A percentile compares a stretch with the other conserved stretches of the same genome.
These are phyloP conservation scores for Malassezia dermatis DNA, from an alignment of 1,284 basidiomycete genomes.

Conservation along the genomic window DNA sequence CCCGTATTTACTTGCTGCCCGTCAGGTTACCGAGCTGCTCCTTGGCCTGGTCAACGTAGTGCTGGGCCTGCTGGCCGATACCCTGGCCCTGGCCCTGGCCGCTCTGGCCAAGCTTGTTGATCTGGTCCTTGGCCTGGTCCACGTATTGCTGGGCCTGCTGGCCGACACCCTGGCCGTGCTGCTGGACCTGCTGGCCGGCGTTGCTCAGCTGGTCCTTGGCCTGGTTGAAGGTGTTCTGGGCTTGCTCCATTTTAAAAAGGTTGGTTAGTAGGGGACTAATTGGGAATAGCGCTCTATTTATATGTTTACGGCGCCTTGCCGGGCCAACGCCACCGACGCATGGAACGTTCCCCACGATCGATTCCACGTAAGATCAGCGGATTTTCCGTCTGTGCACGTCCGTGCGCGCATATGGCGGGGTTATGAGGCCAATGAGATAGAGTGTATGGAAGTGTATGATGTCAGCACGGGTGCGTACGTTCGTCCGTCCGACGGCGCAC, in stretches of 20 bases:
- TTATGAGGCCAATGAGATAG: not conserved
- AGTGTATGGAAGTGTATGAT: not conserved
- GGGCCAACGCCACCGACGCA: not conserved
- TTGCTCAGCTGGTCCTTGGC: not conserved
- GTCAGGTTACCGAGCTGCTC: conserved; percentile 1
- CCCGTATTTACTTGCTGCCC: conserved; percentile 4
- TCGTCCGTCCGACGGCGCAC: not conserved
- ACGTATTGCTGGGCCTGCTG: conserved; percentile 4
- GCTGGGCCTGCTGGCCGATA: conserved; percentile 4
- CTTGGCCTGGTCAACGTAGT: conserved; percentile 15
- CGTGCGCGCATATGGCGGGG: not conserved
- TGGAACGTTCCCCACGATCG: not conserved
- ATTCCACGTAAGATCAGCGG: not conserved
- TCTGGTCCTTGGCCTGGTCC: conserved; percentile 10
- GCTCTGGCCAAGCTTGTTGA: not conserved
- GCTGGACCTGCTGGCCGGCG: conserved; percentile 5
- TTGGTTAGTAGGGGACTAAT: not conserved
- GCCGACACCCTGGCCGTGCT: not conserved
- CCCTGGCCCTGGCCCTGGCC: conserved; percentile 3
- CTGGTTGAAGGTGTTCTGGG: conserved; percentile 4
- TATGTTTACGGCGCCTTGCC: not conserved
- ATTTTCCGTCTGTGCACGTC: not conserved
- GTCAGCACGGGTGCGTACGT: not conserved
- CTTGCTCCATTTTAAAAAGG: conserved; percentile 1
- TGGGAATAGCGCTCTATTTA: not conserved